Evolutionary conservation across 139 green algal genomes (phyloP), one percentile per base, ranked within the genome.

Genomic region (Pleodorina starrii): DNA sequence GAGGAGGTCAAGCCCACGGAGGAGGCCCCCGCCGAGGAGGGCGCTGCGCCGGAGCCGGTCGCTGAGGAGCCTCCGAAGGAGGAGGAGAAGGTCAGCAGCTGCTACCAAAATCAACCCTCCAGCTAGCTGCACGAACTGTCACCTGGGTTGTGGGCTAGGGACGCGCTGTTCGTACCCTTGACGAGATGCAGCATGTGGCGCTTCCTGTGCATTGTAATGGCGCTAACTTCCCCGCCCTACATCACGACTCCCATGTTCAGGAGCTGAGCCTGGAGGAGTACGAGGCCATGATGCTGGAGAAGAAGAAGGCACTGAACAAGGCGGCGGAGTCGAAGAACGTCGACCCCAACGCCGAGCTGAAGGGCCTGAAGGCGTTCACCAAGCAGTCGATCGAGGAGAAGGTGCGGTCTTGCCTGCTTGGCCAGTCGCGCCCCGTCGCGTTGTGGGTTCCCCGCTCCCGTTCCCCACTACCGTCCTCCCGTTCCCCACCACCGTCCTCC

Each of bases 281-380:
- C 40, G 95, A 97, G 93, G 90, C 60, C 25, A 46, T 94, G 85
- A 85, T 96, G 90, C 93, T 91, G 12, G 95, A 96, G 92, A 97
- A 97, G 94, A 95, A 95, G 87, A 94, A 94, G 1, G 93, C 85
- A 21, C 92, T 98, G 43, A 97, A 97, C 93, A 96, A 96, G 91
- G 35, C 79, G 38, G 51, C 81, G 14, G 91, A 92, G 54, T 84
- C 90, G 4, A 86, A 89, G 75, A 84, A 88, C 44, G 89, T 95
- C n/a, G 90, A 93, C 73, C 36, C 90, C 43, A 60, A 77, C 38
- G 83, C 63, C 17, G 84, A 88, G 69, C 80, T 91, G 38, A 80
- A 85, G 84, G 87, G 87, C 59, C 87, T 92, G 21, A 90, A 90
- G 84, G 84, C n/a, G 16, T 84, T 81, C 72, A 86, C 54, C 76